These are phyloP conservation scores for Chlorella ohadii DNA, from an alignment of 139 green algal genomes.

Conservation along the genomic window DNA sequence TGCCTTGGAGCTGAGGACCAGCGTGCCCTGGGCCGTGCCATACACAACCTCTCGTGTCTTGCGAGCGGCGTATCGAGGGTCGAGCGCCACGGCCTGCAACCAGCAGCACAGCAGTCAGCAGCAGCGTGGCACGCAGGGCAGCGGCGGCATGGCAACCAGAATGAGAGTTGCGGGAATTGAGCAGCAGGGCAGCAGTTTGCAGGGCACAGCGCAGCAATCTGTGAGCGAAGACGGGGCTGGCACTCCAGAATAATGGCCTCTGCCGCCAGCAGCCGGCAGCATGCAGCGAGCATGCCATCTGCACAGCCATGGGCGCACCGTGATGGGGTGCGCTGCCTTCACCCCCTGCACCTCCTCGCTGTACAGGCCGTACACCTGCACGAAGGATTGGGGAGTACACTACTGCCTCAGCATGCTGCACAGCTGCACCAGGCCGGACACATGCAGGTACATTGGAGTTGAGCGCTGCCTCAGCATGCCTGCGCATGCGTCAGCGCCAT, in stretches of 20 bases:
- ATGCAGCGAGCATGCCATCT: background rate
- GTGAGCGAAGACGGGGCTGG: too few species aligned
- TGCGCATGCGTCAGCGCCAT: too few species aligned
- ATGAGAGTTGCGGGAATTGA: too few species aligned
- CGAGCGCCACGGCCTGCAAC: slow-evolving; percentile 80
- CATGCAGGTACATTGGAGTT: too few species aligned
- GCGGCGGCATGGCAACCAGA: too few species aligned
- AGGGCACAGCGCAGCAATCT: background rate
- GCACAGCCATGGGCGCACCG: background rate
- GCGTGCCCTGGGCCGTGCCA: slow-evolving; percentile 69
- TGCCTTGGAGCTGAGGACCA: slow-evolving; percentile 80
- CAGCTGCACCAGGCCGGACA: too few species aligned
- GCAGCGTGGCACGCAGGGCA: background rate
- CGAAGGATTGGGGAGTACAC: too few species aligned
- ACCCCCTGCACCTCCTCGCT: slow-evolving; percentile 60
- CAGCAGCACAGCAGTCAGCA: slow-evolving; percentile 8
- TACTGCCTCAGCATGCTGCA: too few species aligned
- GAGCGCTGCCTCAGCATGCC: too few species aligned
- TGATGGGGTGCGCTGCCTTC: slow-evolving; percentile 44
- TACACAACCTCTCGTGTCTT: slow-evolving; percentile 84
- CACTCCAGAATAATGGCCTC: too few species aligned
- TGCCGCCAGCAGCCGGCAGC: background rate
- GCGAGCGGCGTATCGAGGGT: slow-evolving; percentile 77
- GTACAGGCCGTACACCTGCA: slow-evolving; percentile 73
- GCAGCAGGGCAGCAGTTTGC: background rate